These are phyloP conservation scores for Porphyrellus cyaneotinctus DNA, from an alignment of 768 basidiomycete genomes.

Conservation along the genomic window DNA sequence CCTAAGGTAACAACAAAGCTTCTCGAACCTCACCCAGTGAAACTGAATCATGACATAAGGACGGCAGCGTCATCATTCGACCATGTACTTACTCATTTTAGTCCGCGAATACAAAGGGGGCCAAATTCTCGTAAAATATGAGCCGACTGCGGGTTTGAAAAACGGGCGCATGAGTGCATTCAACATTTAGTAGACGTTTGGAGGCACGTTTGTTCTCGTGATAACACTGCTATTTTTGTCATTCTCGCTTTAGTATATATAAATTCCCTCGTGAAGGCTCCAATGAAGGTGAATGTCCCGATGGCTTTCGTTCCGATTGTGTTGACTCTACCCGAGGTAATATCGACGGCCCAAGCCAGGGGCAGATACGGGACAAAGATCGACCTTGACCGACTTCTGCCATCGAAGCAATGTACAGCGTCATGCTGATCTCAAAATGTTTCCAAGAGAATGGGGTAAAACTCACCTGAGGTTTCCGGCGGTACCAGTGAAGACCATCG, in stretches of 20 bases:
- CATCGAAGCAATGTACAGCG: constrained; percentile 52
- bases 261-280: constrained; percentile 52
- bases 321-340: constrained; percentile 51
- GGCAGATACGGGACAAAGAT: constrained; percentile 41
- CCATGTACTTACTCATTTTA: constrained; percentile 43
- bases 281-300: constrained; percentile 43
- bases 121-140: constrained; percentile 41
- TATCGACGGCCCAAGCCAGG: constrained; percentile 58
- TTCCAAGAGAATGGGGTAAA: neutral
- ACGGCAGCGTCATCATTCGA: neutral
- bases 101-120: constrained; percentile 52
- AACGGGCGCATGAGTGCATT: constrained; percentile 48
- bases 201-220: constrained; percentile 53
- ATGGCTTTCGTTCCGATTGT: constrained; percentile 55
- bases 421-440: constrained; percentile 35
- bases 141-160: neutral
- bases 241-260: too few relatives aligned
- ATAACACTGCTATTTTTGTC: constrained; percentile 52
- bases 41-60: constrained; percentile 31
- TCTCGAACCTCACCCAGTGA: constrained; percentile 50
- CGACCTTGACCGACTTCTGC: constrained; percentile 46
- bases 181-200: constrained; percentile 60
- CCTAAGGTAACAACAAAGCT: constrained; percentile 58
- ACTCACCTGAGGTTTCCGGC: constrained; percentile 51
- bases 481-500: constrained; percentile 57